Percentiles rank a stretch among this genome's conserved stretches.
Conservation (phyloP, 192 early-diverging fungal species). For the Podochytrium sp. region DNA sequence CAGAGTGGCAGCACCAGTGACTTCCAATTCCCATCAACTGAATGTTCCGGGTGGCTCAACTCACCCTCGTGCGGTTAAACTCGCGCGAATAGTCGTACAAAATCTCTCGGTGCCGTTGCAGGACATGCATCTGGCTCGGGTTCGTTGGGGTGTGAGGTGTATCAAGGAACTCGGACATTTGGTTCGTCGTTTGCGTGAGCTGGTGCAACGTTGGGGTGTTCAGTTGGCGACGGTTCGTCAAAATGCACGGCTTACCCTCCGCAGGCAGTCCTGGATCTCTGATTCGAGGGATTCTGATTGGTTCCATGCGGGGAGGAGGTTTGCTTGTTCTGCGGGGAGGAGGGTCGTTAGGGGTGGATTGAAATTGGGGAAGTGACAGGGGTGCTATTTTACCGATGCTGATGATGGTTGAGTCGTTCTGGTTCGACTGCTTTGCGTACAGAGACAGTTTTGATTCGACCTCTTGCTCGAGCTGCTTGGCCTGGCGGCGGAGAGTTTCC, state of each 20-base stretch:
- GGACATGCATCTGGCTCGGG: conserved; percentile 71
- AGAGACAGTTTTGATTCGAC: conserved; percentile 66
- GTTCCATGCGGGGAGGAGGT: conserved; percentile 16
- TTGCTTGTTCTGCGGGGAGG: conserved; percentile 11
- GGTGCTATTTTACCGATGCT: not conserved
- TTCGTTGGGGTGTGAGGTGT: conserved; percentile 51
- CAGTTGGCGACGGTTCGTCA: conserved; percentile 8
- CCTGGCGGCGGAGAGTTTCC: conserved; percentile 73
- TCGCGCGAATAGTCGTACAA: conserved; percentile 80
- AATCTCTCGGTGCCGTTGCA: conserved; percentile 78
- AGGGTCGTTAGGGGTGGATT: too few relatives aligned
- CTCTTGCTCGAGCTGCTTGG: conserved; percentile 73
- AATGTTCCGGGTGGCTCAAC: not conserved
- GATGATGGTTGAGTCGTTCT: not conserved
- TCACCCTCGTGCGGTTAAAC: conserved; percentile 71
- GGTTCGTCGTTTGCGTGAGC: conserved; percentile 62
- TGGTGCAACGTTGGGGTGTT: conserved; percentile 30
- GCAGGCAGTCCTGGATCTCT: conserved; percentile 66
- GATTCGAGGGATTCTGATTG: conserved; percentile 46
- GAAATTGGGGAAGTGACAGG: not conserved
- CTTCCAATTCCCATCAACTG: too few relatives aligned
- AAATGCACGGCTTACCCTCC: conserved; percentile 52
- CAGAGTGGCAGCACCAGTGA: too few relatives aligned
- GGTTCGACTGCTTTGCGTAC: conserved; percentile 50
- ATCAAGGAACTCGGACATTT: conserved; percentile 69